Percentiles rank a stretch among this genome's conserved stretches.
Evolutionary conservation across 2,329 filamentous ascomycete species (phyloP).

Genomic region (Ophiocordyceps unilateralis): DNA sequence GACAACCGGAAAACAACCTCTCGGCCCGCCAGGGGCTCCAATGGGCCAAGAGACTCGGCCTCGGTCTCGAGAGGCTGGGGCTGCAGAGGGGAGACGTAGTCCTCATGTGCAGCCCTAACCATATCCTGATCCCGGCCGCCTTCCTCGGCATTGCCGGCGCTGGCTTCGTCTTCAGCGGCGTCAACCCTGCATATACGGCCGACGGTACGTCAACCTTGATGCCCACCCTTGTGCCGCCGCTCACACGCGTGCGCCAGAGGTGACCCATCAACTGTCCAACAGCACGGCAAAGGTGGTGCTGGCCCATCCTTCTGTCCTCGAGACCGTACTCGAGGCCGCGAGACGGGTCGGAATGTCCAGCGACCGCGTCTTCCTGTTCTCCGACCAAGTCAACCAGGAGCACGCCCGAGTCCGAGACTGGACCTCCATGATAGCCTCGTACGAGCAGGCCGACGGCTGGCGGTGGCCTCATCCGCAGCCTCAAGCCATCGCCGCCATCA

Average conservation of each 20-base stretch:
- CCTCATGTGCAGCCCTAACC: slow-evolving; percentile 35
- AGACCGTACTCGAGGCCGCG: slow-evolving; percentile 24
- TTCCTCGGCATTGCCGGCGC: slow-evolving; percentile 35
- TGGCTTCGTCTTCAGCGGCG: slow-evolving; percentile 35
- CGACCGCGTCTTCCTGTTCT: slow-evolving; percentile 29
- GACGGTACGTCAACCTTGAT: slow-evolving; percentile 17
- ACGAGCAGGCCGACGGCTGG: slow-evolving; percentile 17
- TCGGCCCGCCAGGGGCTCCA: slow-evolving; percentile 27
- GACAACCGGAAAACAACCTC: slow-evolving; percentile 22
- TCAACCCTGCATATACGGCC: slow-evolving; percentile 33
- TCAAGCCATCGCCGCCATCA: slow-evolving; percentile 7
- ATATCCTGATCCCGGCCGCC: slow-evolving; percentile 35
- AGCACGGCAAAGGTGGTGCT: slow-evolving; percentile 31
- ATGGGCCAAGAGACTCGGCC: slow-evolving; percentile 34
- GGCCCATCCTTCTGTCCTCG: slow-evolving; percentile 27
- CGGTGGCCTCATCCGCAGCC: slow-evolving; percentile 13
- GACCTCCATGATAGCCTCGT: slow-evolving; percentile 18
- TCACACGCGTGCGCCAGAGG: slow-evolving; percentile 25
- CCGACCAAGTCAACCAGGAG: slow-evolving; percentile 16
- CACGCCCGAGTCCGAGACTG: slow-evolving; percentile 22
- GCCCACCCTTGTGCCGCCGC: slow-evolving; percentile 1
- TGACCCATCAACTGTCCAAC: slow-evolving; percentile 32
- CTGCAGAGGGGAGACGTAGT: slow-evolving; percentile 31
- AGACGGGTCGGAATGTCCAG: slow-evolving; percentile 20
- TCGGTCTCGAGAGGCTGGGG: slow-evolving; percentile 27